phyloP scores from a whole-genome alignment of 495 filamentous ascomycete species.

The Talaromyces nanjingensis region DNA sequence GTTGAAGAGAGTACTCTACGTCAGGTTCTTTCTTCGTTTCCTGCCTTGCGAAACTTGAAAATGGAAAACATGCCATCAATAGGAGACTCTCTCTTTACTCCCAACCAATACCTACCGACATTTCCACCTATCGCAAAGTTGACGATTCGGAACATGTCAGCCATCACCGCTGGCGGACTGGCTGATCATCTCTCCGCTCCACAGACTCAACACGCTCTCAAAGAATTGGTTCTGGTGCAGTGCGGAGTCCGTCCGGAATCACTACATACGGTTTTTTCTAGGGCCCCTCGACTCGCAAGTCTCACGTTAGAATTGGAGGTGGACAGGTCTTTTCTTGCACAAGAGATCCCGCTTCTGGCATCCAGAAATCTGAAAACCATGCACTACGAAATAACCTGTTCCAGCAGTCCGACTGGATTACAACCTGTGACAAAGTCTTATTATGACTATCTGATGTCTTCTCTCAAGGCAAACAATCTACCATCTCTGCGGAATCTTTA shows the following conservation, averaged over 20 bases:
- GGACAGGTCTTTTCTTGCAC: conserved; percentile 54
- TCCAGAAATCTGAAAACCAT: conserved; percentile 62
- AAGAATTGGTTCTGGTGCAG: conserved; percentile 53
- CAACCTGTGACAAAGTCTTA: conserved; percentile 59
- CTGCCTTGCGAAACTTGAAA: conserved; percentile 61
- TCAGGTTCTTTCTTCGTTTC: conserved; percentile 61
- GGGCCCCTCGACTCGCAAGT: conserved; percentile 52
- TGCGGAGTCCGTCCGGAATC: conserved; percentile 59
- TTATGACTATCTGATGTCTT: conserved; percentile 80
- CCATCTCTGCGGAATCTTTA: conserved; percentile 70
- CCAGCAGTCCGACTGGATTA: conserved; percentile 44
- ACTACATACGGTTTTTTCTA: conserved; percentile 57
- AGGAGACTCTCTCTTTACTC: conserved; percentile 66
- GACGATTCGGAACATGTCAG: conserved; percentile 57
- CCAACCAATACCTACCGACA: conserved; percentile 49
- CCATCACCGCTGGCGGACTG: conserved; percentile 65
- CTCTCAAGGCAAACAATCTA: conserved; percentile 66
- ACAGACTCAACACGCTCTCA: conserved; percentile 43
- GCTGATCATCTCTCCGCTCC: conserved; percentile 50
- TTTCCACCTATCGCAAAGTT: conserved; percentile 68
- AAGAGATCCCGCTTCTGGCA: conserved; percentile 52
- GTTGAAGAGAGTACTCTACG: conserved; percentile 67
- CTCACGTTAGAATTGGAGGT: conserved; percentile 64
- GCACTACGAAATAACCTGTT: conserved; percentile 72
- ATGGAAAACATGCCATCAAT: conserved; percentile 59